Percentiles rank a stretch among this genome's conserved stretches.
Conservation (phyloP, 371 early-diverging fungal genomes). For the Rhizopus arrhizus region DNA sequence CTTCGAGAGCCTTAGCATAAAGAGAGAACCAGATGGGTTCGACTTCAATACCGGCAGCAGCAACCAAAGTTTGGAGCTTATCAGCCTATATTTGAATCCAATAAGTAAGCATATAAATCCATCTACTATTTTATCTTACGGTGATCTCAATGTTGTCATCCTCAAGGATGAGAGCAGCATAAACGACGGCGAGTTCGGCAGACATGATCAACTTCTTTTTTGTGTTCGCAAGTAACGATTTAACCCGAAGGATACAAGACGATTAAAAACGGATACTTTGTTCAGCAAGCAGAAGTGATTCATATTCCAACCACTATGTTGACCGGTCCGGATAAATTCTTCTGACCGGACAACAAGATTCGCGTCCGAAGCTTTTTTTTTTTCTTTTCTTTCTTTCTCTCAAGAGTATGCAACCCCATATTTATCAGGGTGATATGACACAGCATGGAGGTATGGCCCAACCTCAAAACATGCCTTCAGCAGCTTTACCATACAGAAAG, state of each 20-base stretch:
- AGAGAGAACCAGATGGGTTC: constrained; percentile 95
- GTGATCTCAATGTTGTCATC: constrained; percentile 97
- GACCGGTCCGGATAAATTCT: background rate
- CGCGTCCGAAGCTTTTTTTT: background rate
- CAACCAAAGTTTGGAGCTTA: constrained; percentile 88
- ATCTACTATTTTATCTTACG: constrained; percentile 59
- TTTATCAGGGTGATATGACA: constrained; percentile 30
- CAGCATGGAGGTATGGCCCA: constrained; percentile 22
- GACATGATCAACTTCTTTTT: constrained; percentile 40
- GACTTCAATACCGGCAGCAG: constrained; percentile 90
- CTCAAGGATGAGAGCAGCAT: constrained; percentile 97
- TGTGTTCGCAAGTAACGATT: constrained; percentile 44
- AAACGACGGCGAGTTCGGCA: constrained; percentile 91
- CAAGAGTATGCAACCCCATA: constrained; percentile 31
- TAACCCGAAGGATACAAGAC: constrained; percentile 45
- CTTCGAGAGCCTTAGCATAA: constrained; percentile 97
- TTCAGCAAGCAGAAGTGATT: background rate
- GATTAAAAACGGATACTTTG: constrained; percentile 28
- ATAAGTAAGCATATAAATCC: background rate
- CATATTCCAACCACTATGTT: too few relatives aligned
- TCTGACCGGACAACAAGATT: background rate
- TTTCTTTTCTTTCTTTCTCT: constrained; percentile 1
- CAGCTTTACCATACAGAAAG: constrained; percentile 34
- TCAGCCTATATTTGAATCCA: constrained; percentile 72
- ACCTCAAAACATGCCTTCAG: constrained; percentile 27